These are phyloP conservation scores for Crotalaria pallida DNA, from an alignment of 306 rosid species.

Conservation along the genomic window DNA sequence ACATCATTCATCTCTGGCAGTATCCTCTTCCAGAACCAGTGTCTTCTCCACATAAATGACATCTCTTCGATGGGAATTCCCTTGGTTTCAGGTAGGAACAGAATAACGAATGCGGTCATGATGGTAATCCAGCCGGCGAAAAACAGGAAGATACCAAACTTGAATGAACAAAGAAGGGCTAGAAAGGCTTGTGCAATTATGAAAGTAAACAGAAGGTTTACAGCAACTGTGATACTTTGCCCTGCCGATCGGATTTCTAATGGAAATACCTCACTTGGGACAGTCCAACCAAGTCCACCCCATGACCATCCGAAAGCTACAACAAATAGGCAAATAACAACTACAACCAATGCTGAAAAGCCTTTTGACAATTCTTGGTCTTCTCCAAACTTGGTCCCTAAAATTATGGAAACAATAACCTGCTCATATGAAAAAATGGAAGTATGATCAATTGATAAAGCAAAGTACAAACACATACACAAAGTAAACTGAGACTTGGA, in stretches of 20 bases:
- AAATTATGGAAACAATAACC: constrained; percentile 60
- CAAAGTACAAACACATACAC: too few species aligned
- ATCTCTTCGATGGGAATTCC: constrained; percentile 46
- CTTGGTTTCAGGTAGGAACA: constrained; percentile 43
- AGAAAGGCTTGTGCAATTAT: constrained; percentile 38
- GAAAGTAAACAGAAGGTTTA: constrained; percentile 40
- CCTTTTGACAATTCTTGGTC: constrained; percentile 47
- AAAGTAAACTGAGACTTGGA: background rate
- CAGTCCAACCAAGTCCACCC: constrained; percentile 47
- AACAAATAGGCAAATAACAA: constrained; percentile 74
- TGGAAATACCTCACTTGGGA: constrained; percentile 48
- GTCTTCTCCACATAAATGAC: constrained; percentile 33
- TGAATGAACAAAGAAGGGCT: constrained; percentile 34
- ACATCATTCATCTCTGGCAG: constrained; percentile 23
- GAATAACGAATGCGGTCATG: constrained; percentile 34
- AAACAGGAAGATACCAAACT: constrained; percentile 40
- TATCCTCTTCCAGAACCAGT: constrained; percentile 46
- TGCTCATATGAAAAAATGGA: constrained; percentile 28
- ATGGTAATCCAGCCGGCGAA: constrained; percentile 36
- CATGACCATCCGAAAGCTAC: constrained; percentile 57
- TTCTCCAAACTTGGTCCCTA: constrained; percentile 62
- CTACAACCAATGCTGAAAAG: constrained; percentile 60
- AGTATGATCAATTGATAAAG: background rate
- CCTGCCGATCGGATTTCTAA: constrained; percentile 48
- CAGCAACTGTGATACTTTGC: constrained; percentile 41